These are phyloP conservation scores for Protea cynaroides DNA, from an alignment of 164 flowering plant species.

Conservation along the genomic window DNA sequence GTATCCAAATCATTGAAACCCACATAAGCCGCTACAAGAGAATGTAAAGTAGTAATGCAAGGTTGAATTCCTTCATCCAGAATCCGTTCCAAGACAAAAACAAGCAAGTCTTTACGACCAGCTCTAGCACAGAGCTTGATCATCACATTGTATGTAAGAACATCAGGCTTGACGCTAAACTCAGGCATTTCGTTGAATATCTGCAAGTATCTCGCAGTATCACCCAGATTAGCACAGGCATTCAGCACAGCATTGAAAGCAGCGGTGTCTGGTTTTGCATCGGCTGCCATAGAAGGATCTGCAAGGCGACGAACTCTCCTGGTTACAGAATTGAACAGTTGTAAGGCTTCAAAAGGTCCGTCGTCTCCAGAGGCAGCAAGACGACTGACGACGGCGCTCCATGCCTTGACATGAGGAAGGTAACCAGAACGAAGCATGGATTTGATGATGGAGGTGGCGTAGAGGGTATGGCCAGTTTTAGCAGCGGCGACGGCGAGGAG, in stretches of 20 bases:
- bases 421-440: conserved; percentile 88
- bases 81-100: conserved; percentile 63
- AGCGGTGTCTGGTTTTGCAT: conserved; percentile 71
- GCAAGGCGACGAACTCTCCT: conserved; percentile 37
- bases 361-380: conserved; percentile 71
- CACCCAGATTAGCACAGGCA: conserved; percentile 84
- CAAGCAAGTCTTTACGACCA: conserved; percentile 70
- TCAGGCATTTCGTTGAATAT: conserved; percentile 81
- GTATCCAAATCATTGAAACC: conserved; percentile 79
- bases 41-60: conserved; percentile 71
- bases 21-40: conserved; percentile 89
- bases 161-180: conserved; percentile 62
- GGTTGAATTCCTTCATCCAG: conserved; percentile 38
- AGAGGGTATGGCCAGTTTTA: conserved; percentile 59
- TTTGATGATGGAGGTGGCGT: conserved; percentile 65
- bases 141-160: conserved; percentile 75
- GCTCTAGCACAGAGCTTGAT: conserved; percentile 81
- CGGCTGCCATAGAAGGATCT: conserved; percentile 32
- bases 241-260: conserved; percentile 88
- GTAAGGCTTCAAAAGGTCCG: conserved; percentile 60
- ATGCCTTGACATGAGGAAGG: conserved; percentile 92
- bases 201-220: conserved; percentile 34
- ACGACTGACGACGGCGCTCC: conserved; percentile 89
- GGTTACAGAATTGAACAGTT: conserved; percentile 43
- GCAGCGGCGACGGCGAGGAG: conserved; percentile 80